These are phyloP conservation scores for Parastagonospora nodorum DNA, from an alignment of 2,329 filamentous ascomycete genomes.

Conservation along the genomic window DNA sequence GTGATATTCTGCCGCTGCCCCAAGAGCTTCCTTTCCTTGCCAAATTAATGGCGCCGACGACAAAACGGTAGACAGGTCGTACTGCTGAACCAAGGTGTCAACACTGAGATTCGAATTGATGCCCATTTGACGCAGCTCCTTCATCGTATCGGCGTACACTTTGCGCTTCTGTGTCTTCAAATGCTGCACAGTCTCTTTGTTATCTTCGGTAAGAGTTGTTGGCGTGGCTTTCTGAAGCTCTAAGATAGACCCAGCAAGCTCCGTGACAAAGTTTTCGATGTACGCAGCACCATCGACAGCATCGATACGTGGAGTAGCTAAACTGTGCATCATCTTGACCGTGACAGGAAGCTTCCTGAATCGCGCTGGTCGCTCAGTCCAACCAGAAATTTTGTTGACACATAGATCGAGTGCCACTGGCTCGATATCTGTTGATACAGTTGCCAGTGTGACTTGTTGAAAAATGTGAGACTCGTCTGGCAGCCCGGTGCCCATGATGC, in stretches of 20 bases:
- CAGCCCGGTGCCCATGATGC: conserved; percentile 52
- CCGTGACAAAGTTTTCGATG: conserved; percentile 70
- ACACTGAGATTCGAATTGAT: conserved; percentile 81
- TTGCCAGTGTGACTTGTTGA: conserved; percentile 13
- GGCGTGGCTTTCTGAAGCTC: conserved; percentile 86
- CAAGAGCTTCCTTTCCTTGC: conserved; percentile 32
- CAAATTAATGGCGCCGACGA: conserved; percentile 52
- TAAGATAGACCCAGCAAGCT: conserved; percentile 69
- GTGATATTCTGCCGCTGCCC: conserved; percentile 64
- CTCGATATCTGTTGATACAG: conserved; percentile 18
- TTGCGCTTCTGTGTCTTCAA: conserved; percentile 90
- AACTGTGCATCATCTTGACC: conserved; percentile 72
- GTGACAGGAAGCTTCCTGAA: conserved; percentile 74
- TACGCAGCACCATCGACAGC: conserved; percentile 63
- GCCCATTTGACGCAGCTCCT: conserved; percentile 84
- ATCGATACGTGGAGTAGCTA: conserved; percentile 60
- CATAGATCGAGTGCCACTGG: conserved; percentile 25
- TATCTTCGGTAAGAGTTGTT: conserved; percentile 79
- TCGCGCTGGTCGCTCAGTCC: conserved; percentile 60
- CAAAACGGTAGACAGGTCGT: conserved; percentile 71
- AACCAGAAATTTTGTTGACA: conserved; percentile 28
- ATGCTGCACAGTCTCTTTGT: conserved; percentile 81
- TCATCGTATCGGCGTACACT: conserved; percentile 86
- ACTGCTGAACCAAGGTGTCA: conserved; percentile 73
- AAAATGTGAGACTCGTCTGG: conserved; percentile 28